phyloP scores from a whole-genome alignment of 176 grass and related monocot genomes.

The Aechmea fasciata region DNA sequence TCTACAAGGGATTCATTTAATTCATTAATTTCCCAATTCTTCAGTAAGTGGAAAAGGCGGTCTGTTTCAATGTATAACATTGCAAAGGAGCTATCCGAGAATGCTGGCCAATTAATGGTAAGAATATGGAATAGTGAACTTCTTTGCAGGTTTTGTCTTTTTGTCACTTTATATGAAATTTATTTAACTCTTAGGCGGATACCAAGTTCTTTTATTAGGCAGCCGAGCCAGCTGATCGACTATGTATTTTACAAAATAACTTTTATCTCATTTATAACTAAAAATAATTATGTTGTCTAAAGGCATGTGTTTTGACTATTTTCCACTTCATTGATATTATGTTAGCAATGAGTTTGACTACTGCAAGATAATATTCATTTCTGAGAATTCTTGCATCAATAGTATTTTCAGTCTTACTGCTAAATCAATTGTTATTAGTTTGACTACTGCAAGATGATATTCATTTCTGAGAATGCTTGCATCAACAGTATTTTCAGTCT shows the following conservation, averaged over 20 bases:
- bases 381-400: neutral
- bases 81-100: slow-evolving; percentile 41
- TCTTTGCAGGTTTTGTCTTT: neutral
- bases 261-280: neutral
- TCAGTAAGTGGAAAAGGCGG: slow-evolving; percentile 49
- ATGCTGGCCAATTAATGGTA: slow-evolving; percentile 63
- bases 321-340: neutral
- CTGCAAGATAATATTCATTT: too few species aligned
- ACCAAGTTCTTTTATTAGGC: neutral
- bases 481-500: neutral
- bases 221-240: neutral
- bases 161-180: neutral
- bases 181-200: neutral
- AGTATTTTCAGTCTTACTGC: neutral
- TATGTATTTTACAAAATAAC: neutral
- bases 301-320: neutral
- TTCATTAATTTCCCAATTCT: slow-evolving; percentile 43
- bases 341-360: too few species aligned
- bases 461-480: neutral
- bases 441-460: too few species aligned
- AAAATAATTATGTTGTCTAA: neutral
- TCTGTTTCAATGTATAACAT: slow-evolving; percentile 53
- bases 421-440: neutral
- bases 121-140: slow-evolving; percentile 19
- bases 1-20: slow-evolving; percentile 53